phyloP scores from a whole-genome alignment of 2,329 filamentous ascomycete genomes.

The Cladosporium sp. region DNA sequence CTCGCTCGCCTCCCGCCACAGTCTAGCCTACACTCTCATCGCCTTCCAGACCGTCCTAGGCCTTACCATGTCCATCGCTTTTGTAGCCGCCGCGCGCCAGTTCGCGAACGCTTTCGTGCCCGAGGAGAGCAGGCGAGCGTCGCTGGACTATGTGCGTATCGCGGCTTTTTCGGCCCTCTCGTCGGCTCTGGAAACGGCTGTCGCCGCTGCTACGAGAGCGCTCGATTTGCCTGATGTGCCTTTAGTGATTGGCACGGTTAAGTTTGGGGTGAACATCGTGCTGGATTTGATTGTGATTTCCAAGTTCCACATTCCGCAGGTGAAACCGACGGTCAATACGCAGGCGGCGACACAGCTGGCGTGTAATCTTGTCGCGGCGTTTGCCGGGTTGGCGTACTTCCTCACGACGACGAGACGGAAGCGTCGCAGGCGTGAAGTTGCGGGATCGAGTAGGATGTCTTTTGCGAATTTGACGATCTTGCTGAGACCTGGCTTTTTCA shows the following conservation, averaged over 20 bases:
- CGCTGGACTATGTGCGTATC: conserved; percentile 61
- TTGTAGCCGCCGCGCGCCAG: conserved; percentile 49
- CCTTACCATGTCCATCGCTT: conserved; percentile 54
- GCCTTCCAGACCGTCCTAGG: conserved; percentile 53
- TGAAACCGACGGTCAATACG: conserved; percentile 55
- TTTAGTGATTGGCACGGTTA: conserved; percentile 58
- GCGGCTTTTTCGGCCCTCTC: conserved; percentile 58
- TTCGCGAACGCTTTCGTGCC: conserved; percentile 63
- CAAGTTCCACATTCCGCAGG: conserved; percentile 54
- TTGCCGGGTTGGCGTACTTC: conserved; percentile 58
- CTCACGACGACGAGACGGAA: conserved; percentile 38
- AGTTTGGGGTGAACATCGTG: conserved; percentile 62
- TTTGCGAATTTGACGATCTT: conserved; percentile 47
- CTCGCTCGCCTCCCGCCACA: conserved; percentile 46
- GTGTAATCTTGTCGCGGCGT: conserved; percentile 54
- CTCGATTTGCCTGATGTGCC: conserved; percentile 67
- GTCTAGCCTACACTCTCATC: conserved; percentile 57
- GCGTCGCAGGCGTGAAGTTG: background rate
- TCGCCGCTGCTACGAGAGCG: conserved; percentile 57
- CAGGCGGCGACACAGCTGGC: conserved; percentile 61
- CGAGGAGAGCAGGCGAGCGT: conserved; percentile 49
- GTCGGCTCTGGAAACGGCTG: conserved; percentile 59
- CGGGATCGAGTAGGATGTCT: conserved; percentile 30
- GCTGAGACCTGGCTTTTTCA: conserved; percentile 53
- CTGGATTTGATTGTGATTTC: conserved; percentile 64